Conservation (phyloP, 495 filamentous ascomycete genomes). For the Lasiosphaeris hirsuta region DNA sequence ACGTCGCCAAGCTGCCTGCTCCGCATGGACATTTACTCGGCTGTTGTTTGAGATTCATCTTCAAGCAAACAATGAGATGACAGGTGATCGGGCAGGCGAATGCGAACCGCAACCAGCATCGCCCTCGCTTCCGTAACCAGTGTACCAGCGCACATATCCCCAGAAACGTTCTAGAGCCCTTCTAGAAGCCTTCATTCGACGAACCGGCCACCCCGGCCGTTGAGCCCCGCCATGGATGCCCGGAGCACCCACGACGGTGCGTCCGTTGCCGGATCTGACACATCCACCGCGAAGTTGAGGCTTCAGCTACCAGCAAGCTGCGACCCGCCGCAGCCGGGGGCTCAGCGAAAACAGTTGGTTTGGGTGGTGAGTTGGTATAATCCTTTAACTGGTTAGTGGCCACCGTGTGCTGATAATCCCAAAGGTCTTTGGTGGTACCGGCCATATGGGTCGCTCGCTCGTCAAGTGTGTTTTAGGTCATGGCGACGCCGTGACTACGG, state of each 20-base stretch:
- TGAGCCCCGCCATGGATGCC: conserved; percentile 21
- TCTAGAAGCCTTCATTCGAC: background rate
- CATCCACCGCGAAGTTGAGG: conserved; percentile 28
- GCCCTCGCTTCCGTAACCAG: conserved; percentile 5
- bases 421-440: conserved; percentile 89
- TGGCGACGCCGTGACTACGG: conserved; percentile 83
- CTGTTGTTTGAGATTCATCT: conserved; percentile 3
- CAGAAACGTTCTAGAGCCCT: background rate
- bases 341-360: conserved; percentile 68
- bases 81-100: conserved; percentile 15
- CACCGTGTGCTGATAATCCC: conserved; percentile 10
- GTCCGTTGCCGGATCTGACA: conserved; percentile 25
- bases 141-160: background rate
- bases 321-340: conserved; percentile 71
- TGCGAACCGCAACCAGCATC: conserved; percentile 20
- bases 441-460: conserved; percentile 91
- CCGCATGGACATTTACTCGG: conserved; percentile 9
- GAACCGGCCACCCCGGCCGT: background rate
- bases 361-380: conserved; percentile 64
- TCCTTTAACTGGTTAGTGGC: background rate
- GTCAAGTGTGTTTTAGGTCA: conserved; percentile 75
- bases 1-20: conserved; percentile 5
- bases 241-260: conserved; percentile 22
- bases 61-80: conserved; percentile 20
- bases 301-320: conserved; percentile 68